Evolutionary conservation across 345 rosid species (phyloP), one percentile per base, ranked within the genome.

Genomic region (Camelina laxa): DNA sequence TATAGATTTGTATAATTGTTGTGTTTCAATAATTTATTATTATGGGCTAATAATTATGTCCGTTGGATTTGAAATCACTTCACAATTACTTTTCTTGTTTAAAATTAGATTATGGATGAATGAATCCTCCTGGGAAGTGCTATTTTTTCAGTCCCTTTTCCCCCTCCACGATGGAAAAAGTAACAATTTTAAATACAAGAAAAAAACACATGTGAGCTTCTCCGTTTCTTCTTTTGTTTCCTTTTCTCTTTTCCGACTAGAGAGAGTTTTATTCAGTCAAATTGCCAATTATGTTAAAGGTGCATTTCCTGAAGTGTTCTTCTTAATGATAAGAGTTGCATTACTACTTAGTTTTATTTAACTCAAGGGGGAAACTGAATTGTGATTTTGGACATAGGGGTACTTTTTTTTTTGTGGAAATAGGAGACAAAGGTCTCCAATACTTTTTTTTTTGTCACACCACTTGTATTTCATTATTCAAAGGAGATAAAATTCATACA

Each of bases 251-350:
- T 70, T 35, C 31, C 20, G 9, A 72, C 9, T 61, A 49, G 9
- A 60, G 65, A 60, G 58, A 16, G 4, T 65, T 56, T 47, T 38
- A 66, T 66, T 58, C 66, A 35, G 72, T 66, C 72, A 74, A 65
- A 65, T 74, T 74, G 57, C 78, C 39, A 74, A 74, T 65, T 74
- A 47, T 74, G 65, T 48, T 74, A 45, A 74, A 74, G 50, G 49
- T 20, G 15, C 47, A 44, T 44, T 73, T 31, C 70, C 50, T 44
- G 0, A 73, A 73, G 57, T 73, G 77, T 64, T 72, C 35, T 64
- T 72, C 35, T 72, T 72, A 81, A 38, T 84, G 91, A 30, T 73
- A 53, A 73, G 33, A 51, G 53, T 12, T 41, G 54, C 16, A 35
- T 24, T 24, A 72, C 44, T 24, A 39, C 27, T 62, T 53, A 51